Evolutionary conservation across 345 rosid genomes (phyloP).

Genomic region (Melaleuca quinquenervia): DNA sequence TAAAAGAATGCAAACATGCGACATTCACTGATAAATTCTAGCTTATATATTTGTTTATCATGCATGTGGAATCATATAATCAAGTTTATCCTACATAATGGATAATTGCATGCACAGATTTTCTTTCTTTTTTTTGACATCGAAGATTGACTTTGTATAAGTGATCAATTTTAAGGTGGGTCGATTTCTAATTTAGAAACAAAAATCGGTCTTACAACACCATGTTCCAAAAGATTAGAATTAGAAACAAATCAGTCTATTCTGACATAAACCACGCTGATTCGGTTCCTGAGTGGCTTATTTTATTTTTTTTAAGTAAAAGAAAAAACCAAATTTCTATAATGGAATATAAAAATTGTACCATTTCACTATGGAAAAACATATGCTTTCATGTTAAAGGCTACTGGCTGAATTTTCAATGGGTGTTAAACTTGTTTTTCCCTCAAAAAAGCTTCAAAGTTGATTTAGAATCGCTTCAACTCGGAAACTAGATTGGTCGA

Average conservation of each 20-base stretch:
- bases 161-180: not conserved
- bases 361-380: not conserved
- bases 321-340: not conserved
- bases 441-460: not conserved
- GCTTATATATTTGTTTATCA: not conserved
- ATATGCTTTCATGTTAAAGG: not conserved
- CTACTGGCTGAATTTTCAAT: not conserved
- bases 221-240: not conserved
- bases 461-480: not conserved
- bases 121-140: not conserved
- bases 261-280: too few species aligned
- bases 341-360: not conserved
- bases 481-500: not conserved
- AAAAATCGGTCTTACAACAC: accelerated
- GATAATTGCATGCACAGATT: not conserved
- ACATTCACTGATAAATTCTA: not conserved
- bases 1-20: not conserved
- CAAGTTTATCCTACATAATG: not conserved
- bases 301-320: not conserved
- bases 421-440: not conserved
- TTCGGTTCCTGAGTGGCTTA: not conserved
- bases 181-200: not conserved
- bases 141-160: not conserved
- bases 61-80: not conserved
- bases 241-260: not conserved